Evolutionary conservation across 257 asterid species (phyloP), one percentile per base, ranked within the genome.

Genomic region (Solanum lignicaule): DNA sequence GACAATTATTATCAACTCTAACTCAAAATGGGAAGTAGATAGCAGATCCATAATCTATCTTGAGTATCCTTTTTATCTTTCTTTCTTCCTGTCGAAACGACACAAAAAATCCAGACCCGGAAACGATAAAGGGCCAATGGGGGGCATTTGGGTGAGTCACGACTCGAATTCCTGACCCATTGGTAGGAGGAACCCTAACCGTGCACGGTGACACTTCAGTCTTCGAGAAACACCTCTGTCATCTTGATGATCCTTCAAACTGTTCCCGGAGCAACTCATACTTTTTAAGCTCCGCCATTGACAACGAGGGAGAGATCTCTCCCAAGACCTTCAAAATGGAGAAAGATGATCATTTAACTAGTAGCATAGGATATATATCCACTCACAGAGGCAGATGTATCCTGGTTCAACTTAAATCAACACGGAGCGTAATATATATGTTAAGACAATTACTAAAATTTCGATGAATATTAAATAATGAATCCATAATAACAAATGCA

Each of bases 291-390:
- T 97, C 99, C 7, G 94, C 93, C 96, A 95, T 90, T 31, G 99
- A 97, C 71, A 97, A 94, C 6, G 99, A 97, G 60, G 99, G 99
- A 86, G 98, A 94, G 87, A 97, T 92, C 65, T 95, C 99, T 86
- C 91, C 88, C 87, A 97, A 87, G 58, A 94, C 98, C 99, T 97
- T 92, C 91, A 94, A 83, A 46, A 83, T 20, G 86, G 69, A 48
- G 69, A 82, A 31, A 29, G 12, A 82, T 48, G 4, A 82, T 82
- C 29, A 31, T 48, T 79, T 79, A 9, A 20, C n/a, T 12, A 29
- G 86, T 29, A 48, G 21, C 13, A 9, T 48, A 29, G 86, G 69
- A 82, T 3, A 46, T 76, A 29, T 21, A 38, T 75, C 83, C 58
- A 75, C 58, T 5, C 55, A 10, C 52, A 35, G 11, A 43, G 27